Base-by-base conservation (phyloP, 2,329 filamentous ascomycete genomes). In the Didymella glomerata region DNA sequence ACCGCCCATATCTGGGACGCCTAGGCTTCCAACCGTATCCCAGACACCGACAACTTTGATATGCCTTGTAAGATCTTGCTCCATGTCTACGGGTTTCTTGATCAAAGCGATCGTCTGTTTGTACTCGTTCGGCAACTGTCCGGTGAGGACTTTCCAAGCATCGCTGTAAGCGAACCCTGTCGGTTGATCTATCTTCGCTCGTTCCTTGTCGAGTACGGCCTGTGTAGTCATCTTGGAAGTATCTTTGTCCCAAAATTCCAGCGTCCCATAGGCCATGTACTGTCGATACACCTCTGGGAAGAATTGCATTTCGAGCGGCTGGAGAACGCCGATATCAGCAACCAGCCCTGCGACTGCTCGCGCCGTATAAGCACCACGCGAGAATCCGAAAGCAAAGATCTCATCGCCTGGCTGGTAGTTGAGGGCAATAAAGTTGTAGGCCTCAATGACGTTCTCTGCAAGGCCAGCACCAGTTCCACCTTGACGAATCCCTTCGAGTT, bases 341-440 rank as follows among this genome's bases (percentile, higher is more conserved):
- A 82, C 76, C 20, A 82, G 68, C 8, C 80, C 80, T 5, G 78
- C 78, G 4, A 81, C 73, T 3, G 75, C 73, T 32, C 75, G 62
- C 8, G 73, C 84, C 0, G 80, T 83, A 46, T 77, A 83, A 1
- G 81, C 80, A 18, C 80, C 80, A 20, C 81, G 63, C 0, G 79
- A 82, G 63, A 82, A 83, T 0, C 81, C 81, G 24, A 82, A 74
- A 32, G 81, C 73, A 62, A 81, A 82, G 41, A 83, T 80, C 25
- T 80, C 78, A 51, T 82, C 80, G 40, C 83, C 83, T 0, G 76
- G 70, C 22, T 77, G 68, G 51, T 80, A 85, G 64, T 85, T 85
- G 32, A 80, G 75, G 7, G 79, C 78, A 7, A 85, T 75, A 69
- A 84, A 85, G 36, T 78, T 78, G 62, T 85, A 83, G 1, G 77